Percentiles rank a stretch among this genome's conserved stretches.
Evolutionary conservation across 768 basidiomycete species (phyloP).

Genomic region (Kwoniella botswanensis): DNA sequence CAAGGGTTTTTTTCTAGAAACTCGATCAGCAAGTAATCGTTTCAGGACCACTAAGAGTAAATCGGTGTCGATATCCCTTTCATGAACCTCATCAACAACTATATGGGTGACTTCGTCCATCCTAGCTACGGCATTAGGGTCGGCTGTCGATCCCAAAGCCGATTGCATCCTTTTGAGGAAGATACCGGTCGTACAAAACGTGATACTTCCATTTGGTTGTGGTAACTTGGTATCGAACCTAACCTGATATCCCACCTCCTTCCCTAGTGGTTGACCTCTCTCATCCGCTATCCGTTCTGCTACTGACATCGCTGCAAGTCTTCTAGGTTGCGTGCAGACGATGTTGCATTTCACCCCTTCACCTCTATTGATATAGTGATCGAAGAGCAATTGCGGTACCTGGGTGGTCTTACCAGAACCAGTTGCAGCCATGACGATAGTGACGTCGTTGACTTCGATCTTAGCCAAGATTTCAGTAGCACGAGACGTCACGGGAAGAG

Average conservation of each 20-base stretch:
- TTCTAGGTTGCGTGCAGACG: slow-evolving; percentile 89
- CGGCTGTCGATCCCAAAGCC: slow-evolving; percentile 62
- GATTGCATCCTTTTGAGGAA: slow-evolving; percentile 85
- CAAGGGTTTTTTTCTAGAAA: slow-evolving; percentile 70
- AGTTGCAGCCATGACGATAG: slow-evolving; percentile 59
- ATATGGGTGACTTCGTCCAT: slow-evolving; percentile 86
- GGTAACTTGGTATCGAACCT: slow-evolving; percentile 84
- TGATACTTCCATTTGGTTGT: slow-evolving; percentile 78
- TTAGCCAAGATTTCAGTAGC: slow-evolving; percentile 71
- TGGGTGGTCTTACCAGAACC: slow-evolving; percentile 88
- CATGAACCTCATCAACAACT: slow-evolving; percentile 94
- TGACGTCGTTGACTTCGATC: slow-evolving; percentile 78
- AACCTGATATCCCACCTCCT: slow-evolving; percentile 85
- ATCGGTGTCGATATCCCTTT: slow-evolving; percentile 92
- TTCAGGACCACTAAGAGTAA: slow-evolving; percentile 86
- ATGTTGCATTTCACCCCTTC: slow-evolving; percentile 85
- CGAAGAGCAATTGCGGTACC: slow-evolving; percentile 88
- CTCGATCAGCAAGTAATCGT: slow-evolving; percentile 75
- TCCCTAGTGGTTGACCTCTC: slow-evolving; percentile 73
- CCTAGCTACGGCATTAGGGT: slow-evolving; percentile 45
- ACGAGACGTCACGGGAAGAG: slow-evolving; percentile 77
- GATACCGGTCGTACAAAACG: slow-evolving; percentile 91
- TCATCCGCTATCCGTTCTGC: slow-evolving; percentile 90
- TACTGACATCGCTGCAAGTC: slow-evolving; percentile 88
- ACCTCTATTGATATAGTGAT: slow-evolving; percentile 76